These are phyloP conservation scores for Homolaphlyctis polyrhiza DNA, from an alignment of 371 early-diverging fungal genomes.

Conservation along the genomic window DNA sequence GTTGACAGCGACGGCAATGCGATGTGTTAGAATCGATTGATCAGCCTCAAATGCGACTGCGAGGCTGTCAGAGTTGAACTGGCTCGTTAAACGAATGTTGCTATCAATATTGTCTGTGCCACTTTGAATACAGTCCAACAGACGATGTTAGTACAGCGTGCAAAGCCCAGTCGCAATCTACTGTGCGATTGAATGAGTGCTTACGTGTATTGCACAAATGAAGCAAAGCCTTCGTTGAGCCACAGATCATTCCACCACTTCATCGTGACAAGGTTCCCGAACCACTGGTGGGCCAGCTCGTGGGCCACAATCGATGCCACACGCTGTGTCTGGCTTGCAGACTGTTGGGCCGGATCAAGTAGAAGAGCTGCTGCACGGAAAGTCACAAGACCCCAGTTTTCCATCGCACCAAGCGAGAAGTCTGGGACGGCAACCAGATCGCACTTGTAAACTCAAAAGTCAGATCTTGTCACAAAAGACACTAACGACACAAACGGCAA, in stretches of 20 bases:
- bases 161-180: background rate
- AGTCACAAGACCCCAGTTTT: constrained; percentile 84
- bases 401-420: constrained; percentile 70
- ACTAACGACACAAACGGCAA: constrained; percentile 51
- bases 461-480: background rate
- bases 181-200: background rate
- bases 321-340: constrained; percentile 58
- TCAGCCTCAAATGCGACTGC: constrained; percentile 71
- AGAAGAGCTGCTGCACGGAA: constrained; percentile 73
- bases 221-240: constrained; percentile 96
- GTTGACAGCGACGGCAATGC: constrained; percentile 75
- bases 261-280: constrained; percentile 70
- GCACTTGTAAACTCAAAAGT: background rate
- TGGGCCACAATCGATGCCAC: constrained; percentile 83
- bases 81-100: constrained; percentile 60
- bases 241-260: constrained; percentile 53
- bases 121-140: too few species aligned
- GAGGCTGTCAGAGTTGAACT: constrained; percentile 66
- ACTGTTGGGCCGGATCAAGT: constrained; percentile 53
- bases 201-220: constrained; percentile 45
- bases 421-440: constrained; percentile 78
- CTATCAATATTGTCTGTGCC: constrained; percentile 50
- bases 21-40: constrained; percentile 76
- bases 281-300: constrained; percentile 90
- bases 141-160: background rate